Evolutionary conservation across 495 filamentous ascomycete species (phyloP), one percentile per base, ranked within the genome.

Genomic region (Lasiosphaeris hirsuta): DNA sequence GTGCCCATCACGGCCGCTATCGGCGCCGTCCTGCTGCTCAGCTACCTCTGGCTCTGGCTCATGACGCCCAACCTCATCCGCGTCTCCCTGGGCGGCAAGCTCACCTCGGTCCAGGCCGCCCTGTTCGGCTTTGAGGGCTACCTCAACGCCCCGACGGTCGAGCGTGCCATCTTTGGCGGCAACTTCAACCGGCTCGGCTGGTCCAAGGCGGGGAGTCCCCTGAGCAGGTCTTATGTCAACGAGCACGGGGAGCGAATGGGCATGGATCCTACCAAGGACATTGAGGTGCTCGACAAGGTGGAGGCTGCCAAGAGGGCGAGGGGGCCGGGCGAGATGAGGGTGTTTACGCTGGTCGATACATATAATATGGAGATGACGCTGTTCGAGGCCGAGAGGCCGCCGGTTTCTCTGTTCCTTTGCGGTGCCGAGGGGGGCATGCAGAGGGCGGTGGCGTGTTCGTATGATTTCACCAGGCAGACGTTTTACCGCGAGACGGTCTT

Each of bases 381-480:
- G 10, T 74, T 77, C 58, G 41, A 54, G 10, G 73, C 74, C 3
- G 45, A 51, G n/a, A 50, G 63, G n/a, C 68, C 72, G 9, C 74
- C 73, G 4, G 55, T 51, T 0, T 57, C 58, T 9, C 57, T 67
- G 7, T 42, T 75, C 13, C 23, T 73, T 1, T 71, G 71, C 18
- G 73, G 70, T 3, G 52, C 47, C 2, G 74, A 77, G 58, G 74
- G 74, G 1, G 74, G 72, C 15, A 74, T 73, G 72, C 65, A 68
- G 39, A 56, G 74, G 8, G 65, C 71, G 19, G 33, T 75, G 17
- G 51, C 66, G 3, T 75, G 73, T 42, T 68, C 65, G 9, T 73
- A 68, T 42, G 67, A 72, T 33, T 65, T 59, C 55, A 54, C 55
- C 8, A 69, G 51, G 7, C 45, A 58, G 14, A 69, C 60, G 3